Evolutionary conservation across 78 protist species (phyloP), one percentile per base, ranked within the genome.

Genomic region (Planoprotostelium fungivorum): DNA sequence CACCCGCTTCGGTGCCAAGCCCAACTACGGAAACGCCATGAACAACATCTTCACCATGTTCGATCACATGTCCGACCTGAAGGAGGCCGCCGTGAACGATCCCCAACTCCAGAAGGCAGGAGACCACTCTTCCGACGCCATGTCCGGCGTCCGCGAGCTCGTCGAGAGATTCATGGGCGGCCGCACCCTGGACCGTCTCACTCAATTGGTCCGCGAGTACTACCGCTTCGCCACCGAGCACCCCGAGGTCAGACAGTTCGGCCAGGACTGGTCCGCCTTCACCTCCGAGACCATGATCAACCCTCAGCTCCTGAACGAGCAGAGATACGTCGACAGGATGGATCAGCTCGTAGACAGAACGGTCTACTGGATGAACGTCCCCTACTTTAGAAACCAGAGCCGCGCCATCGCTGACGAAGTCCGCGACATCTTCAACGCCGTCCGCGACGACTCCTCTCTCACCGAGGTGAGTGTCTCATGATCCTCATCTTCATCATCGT

Each of bases 1-100:
- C 73, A 51, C 73, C 73, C 73, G 73, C 73, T 16, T 51, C 73
- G 73, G 73, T 51, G 73, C 73, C 73, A 51, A 51, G 73, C 73
- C 73, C 73, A 51, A 51, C 73, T 51, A 51, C 16, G 73, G 73
- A 51, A 51, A 51, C 73, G 73, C 73, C 73, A 5, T 51, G 5
- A 51, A 51, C 73, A 51, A 51, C 73, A 16, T 51, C 16, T 51
- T 51, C 73, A 51, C 73, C 73, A 5, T 51, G 31, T 51, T 51
- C 16, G 73, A 51, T 16, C 73, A 51, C 73, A 25, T 51, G 73
- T 25, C 31, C 73, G 73, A 51, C 73, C 73, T 51, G 31, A 51
- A 51, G 73, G 73, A 51, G 16, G 31, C 5, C 5, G 5, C 73
- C 16, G 73, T 16, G 5, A 25, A 5, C 73, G 73, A 51, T 51